These are phyloP conservation scores for Colletotrichum cereale DNA, from an alignment of 2,329 filamentous ascomycete genomes.

Conservation along the genomic window DNA sequence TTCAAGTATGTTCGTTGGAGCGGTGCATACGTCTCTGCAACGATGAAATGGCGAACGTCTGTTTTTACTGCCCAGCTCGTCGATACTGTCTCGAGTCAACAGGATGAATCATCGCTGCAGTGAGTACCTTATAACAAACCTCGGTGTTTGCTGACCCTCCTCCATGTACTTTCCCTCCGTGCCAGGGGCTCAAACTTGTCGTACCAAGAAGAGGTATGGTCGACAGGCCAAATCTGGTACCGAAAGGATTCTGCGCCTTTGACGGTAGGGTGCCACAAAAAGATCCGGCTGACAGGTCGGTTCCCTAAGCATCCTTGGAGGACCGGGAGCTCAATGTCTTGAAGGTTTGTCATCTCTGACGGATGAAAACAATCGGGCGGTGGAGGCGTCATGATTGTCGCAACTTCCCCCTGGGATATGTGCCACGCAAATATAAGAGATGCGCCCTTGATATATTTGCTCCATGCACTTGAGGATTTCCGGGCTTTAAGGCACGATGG, in stretches of 20 bases:
- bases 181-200: not conserved
- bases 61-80: not conserved
- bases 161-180: not conserved
- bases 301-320: not conserved
- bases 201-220: not conserved
- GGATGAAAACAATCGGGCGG: slow-evolving; percentile 1
- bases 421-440: not conserved
- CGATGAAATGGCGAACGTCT: too few species aligned
- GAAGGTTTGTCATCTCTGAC: not conserved
- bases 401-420: not conserved
- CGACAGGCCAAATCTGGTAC: not conserved
- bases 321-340: slow-evolving; percentile 3
- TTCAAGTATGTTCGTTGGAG: not conserved
- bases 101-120: too few species aligned
- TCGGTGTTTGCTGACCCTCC: not conserved
- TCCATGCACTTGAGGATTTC: not conserved
- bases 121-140: not conserved
- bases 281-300: not conserved
- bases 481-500: not conserved
- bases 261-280: not conserved
- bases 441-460: not conserved
- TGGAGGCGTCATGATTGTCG: not conserved
- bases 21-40: too few species aligned
- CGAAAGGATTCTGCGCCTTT: not conserved
- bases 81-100: not conserved